These are phyloP conservation scores for Hypomontagnella submonticulosa DNA, from an alignment of 495 filamentous ascomycete genomes.

Conservation along the genomic window DNA sequence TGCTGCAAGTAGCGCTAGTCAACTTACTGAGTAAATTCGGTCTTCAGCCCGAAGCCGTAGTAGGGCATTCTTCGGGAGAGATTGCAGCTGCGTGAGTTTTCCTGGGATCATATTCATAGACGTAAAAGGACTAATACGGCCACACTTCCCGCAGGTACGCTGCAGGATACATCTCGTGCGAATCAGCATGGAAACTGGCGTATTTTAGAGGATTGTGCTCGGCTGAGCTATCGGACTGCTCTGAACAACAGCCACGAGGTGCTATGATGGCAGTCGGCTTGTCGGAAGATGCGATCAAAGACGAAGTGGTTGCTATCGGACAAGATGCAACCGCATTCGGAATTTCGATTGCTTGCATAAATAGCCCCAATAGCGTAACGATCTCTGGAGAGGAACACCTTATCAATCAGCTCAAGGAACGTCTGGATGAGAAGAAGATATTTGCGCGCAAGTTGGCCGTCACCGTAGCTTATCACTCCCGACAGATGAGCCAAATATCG, in stretches of 20 bases:
- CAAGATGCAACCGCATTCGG: constrained; percentile 15
- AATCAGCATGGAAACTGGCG: constrained; percentile 58
- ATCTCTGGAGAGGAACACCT: constrained; percentile 48
- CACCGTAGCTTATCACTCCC: constrained; percentile 55
- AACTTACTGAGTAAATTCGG: constrained; percentile 60
- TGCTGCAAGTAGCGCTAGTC: constrained; percentile 60
- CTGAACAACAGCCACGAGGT: constrained; percentile 5
- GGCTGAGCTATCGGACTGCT: constrained; percentile 10
- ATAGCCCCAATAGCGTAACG: constrained; percentile 56
- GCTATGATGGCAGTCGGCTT: constrained; percentile 56
- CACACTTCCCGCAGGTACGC: constrained; percentile 47
- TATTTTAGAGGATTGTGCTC: constrained; percentile 47
- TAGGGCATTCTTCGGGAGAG: constrained; percentile 71
- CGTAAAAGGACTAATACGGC: background rate
- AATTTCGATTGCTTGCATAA: constrained; percentile 56
- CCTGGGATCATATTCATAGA: background rate
- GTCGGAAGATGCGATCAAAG: constrained; percentile 10
- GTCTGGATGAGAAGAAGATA: constrained; percentile 37
- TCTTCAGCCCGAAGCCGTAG: constrained; percentile 55
- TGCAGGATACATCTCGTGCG: constrained; percentile 48
- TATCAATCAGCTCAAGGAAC: constrained; percentile 48
- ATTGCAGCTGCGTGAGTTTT: constrained; percentile 55
- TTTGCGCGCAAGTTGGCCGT: constrained; percentile 56
- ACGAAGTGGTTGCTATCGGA: constrained; percentile 23
- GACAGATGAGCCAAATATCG: constrained; percentile 48